Evolutionary conservation across 257 asterid genomes (phyloP), one percentile per base, ranked within the genome.

Genomic region (Solanum sejunctum): DNA sequence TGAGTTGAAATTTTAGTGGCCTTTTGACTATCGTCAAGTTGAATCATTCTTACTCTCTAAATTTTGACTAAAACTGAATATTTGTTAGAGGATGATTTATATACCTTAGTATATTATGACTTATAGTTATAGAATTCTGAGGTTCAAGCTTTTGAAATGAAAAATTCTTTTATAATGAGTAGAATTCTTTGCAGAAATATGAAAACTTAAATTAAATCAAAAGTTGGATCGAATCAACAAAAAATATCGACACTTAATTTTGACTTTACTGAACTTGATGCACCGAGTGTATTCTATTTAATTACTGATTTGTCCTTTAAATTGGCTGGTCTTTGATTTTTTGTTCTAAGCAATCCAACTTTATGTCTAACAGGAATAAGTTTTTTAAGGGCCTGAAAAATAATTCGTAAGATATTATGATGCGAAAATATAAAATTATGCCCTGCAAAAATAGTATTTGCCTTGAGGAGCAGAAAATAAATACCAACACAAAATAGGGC

Each of bases 11-110:
- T 23, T 49, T 75, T 8, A 75, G 21, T 12, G n/a, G 58, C 21
- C 58, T 75, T 75, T 75, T 75, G 81, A 75, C 43, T 75, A 43
- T 49, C 23, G 60, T 13, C 81, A 7, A 75, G 81, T 75, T 75
- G 61, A 71, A 75, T 47, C 21, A 8, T 12, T 75, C 81, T 45
- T 47, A 21, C 41, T 47, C n/a, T 45, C 3, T 17, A 17, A 20
- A 36, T 36, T 36, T 36, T 36, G 41, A 10, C 41, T 2, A 66
- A 20, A 11, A 66, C n/a, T 66, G 10, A 13, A 66, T 66, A 7
- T 28, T 28, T 66, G 6, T 15, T 64, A 64, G 12, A 26, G 43
- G 10, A 10, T 60, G 69, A 10, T 64, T 3, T 26, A 64, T 26
- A 13, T 7, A 2, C 6, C 72, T 13, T 12, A 7, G 7, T 28